Percentiles rank a stretch among this genome's conserved stretches.
phyloP scores from a whole-genome alignment of 2,329 filamentous ascomycete species.

The Xenoacremonium recifei region DNA sequence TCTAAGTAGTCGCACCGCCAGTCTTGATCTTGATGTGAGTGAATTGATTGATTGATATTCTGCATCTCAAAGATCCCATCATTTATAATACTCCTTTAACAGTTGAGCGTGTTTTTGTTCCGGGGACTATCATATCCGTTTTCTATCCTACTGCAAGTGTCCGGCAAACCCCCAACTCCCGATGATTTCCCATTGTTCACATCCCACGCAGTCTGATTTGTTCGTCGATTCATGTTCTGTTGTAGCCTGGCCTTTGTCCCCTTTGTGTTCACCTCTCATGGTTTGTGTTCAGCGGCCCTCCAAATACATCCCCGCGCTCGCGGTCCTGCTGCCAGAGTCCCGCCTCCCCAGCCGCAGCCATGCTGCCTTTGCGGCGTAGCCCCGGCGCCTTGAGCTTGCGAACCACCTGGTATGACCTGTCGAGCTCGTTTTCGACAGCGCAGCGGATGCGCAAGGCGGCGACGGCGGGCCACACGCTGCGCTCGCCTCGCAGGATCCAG shows the following conservation, averaged over 20 bases:
- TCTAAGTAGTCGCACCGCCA: too few relatives aligned
- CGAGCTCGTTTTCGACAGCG: slow-evolving; percentile 83
- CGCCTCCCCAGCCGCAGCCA: slow-evolving; percentile 28
- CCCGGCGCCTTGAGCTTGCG: slow-evolving; percentile 59
- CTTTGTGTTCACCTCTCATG: neutral
- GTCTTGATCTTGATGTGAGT: too few relatives aligned
- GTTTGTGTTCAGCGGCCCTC: neutral
- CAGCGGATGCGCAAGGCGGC: slow-evolving; percentile 79
- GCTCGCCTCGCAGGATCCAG: slow-evolving; percentile 83
- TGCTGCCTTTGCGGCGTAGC: slow-evolving; percentile 45
- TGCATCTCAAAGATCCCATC: too few relatives aligned
- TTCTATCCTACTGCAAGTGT: too few relatives aligned
- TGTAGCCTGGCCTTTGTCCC: slow-evolving; percentile 9
- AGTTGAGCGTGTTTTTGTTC: too few relatives aligned
- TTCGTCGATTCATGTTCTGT: slow-evolving; percentile 1
- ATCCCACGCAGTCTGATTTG: too few relatives aligned
- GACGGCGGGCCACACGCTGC: slow-evolving; percentile 88
- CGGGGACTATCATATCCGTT: too few relatives aligned
- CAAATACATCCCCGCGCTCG: neutral
- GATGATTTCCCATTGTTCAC: neutral
- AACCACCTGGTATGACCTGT: slow-evolving; percentile 79
- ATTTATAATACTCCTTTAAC: too few relatives aligned
- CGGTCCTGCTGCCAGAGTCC: slow-evolving; percentile 15
- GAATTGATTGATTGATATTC: too few relatives aligned
- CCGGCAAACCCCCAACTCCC: too few relatives aligned